A percentile compares a stretch with the other conserved stretches of the same genome.
Evolutionary conservation across 345 rosid species (phyloP).

Genomic region (Abelmoschus esculentus): DNA sequence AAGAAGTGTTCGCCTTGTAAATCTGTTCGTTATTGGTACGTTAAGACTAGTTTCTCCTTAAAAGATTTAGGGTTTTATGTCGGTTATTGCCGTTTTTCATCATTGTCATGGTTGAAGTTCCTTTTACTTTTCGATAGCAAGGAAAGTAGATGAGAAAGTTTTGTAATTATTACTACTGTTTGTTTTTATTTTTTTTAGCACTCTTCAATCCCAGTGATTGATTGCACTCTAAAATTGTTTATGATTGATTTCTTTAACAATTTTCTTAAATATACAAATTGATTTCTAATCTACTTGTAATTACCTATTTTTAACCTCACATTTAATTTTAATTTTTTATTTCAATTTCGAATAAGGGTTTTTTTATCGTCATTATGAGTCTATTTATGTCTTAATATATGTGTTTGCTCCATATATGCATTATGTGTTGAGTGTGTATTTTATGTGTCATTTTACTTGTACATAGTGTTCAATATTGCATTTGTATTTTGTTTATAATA

Average conservation of each 20-base stretch:
- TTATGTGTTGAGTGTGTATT: no score
- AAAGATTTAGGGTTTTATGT: not conserved
- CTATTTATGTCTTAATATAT: no score
- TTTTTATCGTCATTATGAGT: no score
- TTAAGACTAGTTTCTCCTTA: no score
- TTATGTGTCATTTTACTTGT: no score
- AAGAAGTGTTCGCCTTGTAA: constrained; percentile 54
- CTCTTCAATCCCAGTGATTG: not conserved
- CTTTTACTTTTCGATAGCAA: not conserved
- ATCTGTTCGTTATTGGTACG: constrained; percentile 48
- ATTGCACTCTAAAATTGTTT: not conserved
- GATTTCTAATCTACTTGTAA: not conserved
- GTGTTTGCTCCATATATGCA: no score
- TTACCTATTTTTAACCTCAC: not conserved
- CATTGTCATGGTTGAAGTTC: not conserved
- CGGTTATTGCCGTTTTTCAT: not conserved
- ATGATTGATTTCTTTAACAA: no score
- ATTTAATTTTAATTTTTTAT: no score
- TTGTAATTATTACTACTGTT: not conserved
- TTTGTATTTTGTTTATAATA: no score
- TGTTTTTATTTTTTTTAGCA: not conserved
- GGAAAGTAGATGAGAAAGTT: not conserved
- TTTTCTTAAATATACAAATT: no score
- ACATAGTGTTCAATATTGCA: no score
- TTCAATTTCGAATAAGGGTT: no score